Evolutionary conservation across 192 early-diverging fungal genomes (phyloP).

Genomic region (Backusella macrospora): DNA sequence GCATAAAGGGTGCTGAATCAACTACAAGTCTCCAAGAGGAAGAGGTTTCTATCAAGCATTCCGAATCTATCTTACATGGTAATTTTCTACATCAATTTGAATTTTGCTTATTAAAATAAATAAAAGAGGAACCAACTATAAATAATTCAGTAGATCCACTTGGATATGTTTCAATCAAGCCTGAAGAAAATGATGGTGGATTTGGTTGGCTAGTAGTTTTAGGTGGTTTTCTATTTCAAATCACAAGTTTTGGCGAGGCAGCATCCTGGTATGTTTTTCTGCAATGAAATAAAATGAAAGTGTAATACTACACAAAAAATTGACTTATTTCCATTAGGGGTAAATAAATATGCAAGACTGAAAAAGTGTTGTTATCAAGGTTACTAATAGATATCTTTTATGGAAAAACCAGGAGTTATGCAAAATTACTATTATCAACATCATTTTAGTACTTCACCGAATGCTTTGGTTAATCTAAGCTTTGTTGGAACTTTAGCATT

Average conservation of each 20-base stretch:
- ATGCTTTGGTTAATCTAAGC: slow-evolving; percentile 20
- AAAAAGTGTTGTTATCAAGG: not conserved
- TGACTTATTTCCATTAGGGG: not conserved
- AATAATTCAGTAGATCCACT: not conserved
- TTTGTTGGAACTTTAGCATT: slow-evolving; percentile 30
- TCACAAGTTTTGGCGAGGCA: slow-evolving; percentile 20
- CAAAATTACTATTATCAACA: slow-evolving; percentile 35
- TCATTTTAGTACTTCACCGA: slow-evolving; percentile 16
- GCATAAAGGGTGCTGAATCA: not conserved
- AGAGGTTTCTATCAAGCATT: not conserved
- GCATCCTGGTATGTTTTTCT: slow-evolving; percentile 20
- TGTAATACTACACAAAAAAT: not conserved
- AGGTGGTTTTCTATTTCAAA: slow-evolving; percentile 45
- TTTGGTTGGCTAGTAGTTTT: slow-evolving; percentile 47
- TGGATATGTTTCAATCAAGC: not conserved
- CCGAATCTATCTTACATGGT: not conserved
- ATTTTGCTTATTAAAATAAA: not conserved
- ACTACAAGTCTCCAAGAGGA: not conserved
- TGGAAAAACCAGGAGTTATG: slow-evolving; percentile 29
- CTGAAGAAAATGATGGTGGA: slow-evolving; percentile 35
- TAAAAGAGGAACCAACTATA: not conserved
- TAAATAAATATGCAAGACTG: not conserved
- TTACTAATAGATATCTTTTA: not conserved
- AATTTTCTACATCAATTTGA: not conserved
- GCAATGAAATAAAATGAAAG: not conserved